Evolutionary conservation across 2,329 filamentous ascomycete genomes (phyloP), one percentile per base, ranked within the genome.

Genomic region (Purpureocillium lavendulum): DNA sequence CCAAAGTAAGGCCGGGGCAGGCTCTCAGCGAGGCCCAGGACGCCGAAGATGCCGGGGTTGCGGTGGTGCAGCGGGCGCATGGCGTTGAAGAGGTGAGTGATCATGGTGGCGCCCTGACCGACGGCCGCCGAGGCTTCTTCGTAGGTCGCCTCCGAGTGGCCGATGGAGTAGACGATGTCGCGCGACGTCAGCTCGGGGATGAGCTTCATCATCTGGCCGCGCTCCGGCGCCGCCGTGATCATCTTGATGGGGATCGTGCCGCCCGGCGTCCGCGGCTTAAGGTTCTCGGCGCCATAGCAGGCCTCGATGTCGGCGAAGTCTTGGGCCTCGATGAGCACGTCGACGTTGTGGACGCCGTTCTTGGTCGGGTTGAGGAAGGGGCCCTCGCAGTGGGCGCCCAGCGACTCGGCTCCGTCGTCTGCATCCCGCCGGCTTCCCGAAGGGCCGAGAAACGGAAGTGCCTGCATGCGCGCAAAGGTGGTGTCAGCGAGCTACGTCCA

Each of bases 21-120:
- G 44, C 61, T 69, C 51, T 82, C 74, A 8, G 73, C 73, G 45
- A 75, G 75, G 43, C 88, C 87, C 12, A 96, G 67, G 1, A 94
- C 77, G 21, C 89, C 89, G 57, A 94, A 94, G 50, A 95, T 80
- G 30, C 88, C 88, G 0, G 89, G 88, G 60, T 95, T 88, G 42
- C 89, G 83, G 68, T 96, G 87, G 59, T 92, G 86, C 37, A 94
- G 77, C 12, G 87, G 87, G 1, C 81, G 75, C 88, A 95, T 95
- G 18, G 88, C 88, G 58, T 95, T 95, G 75, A 94, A 95, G 2
- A 95, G 71, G 55, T 95, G 88, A 0, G 88, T 95, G 49, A 95
- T 84, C 86, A 94, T 94, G 36, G 76, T 84, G 2, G 85, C 86
- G 38, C 88, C 88, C 7, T 79, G 72, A n/a, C 67, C 69, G 4